These are phyloP conservation scores for Arachnomyces sp. DNA, from an alignment of 2,329 filamentous ascomycete genomes.

Conservation along the genomic window DNA sequence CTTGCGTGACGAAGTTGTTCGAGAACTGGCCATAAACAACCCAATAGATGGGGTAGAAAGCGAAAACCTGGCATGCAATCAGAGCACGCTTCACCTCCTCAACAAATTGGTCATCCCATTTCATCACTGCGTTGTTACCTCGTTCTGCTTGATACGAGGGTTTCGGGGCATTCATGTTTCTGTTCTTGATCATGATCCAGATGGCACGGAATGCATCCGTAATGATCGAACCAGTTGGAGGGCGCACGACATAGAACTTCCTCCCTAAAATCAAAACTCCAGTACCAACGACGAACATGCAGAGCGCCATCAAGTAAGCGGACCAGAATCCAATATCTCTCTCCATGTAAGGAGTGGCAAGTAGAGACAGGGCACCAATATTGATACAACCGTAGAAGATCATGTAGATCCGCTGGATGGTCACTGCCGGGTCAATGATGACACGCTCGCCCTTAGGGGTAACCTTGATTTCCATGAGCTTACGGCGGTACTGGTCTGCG, in stretches of 20 bases:
- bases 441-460: constrained; percentile 46
- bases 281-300: constrained; percentile 57
- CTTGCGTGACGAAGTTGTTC: constrained; percentile 60
- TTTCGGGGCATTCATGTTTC: constrained; percentile 57
- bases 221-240: constrained; percentile 57
- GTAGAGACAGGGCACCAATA: constrained; percentile 59
- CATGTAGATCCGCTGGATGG: constrained; percentile 63
- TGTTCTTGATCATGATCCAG: constrained; percentile 46
- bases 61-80: constrained; percentile 62
- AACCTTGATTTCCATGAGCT: constrained; percentile 43
- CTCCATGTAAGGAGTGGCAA: constrained; percentile 64
- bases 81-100: constrained; percentile 63
- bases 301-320: constrained; percentile 55
- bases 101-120: constrained; percentile 64
- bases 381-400: constrained; percentile 71
- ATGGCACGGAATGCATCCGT: constrained; percentile 58
- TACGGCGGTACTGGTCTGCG: constrained; percentile 58
- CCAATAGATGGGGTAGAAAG: constrained; percentile 64
- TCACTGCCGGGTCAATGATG: constrained; percentile 59
- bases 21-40: constrained; percentile 62
- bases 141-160: constrained; percentile 55
- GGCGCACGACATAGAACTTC: constrained; percentile 40
- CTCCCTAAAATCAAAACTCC: constrained; percentile 44
- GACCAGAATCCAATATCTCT: constrained; percentile 59
- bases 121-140: constrained; percentile 36